phyloP scores from a whole-genome alignment of 805 yeast species.

The Yarrowia sp. region DNA sequence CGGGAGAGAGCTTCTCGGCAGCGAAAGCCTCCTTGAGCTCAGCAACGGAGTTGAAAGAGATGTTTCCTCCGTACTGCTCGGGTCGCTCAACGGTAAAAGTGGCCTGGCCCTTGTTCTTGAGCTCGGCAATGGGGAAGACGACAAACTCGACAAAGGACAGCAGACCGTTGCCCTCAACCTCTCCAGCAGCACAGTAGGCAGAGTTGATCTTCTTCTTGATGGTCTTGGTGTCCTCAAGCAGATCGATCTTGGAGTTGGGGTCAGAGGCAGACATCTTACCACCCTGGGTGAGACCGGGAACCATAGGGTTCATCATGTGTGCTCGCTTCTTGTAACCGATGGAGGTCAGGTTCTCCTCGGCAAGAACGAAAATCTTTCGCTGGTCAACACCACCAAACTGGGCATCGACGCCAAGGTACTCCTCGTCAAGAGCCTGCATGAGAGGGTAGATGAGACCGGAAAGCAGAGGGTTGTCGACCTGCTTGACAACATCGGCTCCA shows the following conservation, averaged over 20 bases:
- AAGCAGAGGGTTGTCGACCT: constrained; percentile 88
- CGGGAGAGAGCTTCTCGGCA: constrained; percentile 77
- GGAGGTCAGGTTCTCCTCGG: constrained; percentile 86
- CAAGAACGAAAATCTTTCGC: constrained; percentile 93
- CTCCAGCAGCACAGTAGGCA: constrained; percentile 96
- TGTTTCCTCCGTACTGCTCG: constrained; percentile 94
- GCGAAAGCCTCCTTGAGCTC: constrained; percentile 70
- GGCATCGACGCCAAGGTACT: constrained; percentile 80
- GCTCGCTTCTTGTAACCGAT: constrained; percentile 96
- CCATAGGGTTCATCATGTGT: constrained; percentile 98
- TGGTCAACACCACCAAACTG: constrained; percentile 99
- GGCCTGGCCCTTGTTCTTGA: constrained; percentile 56
- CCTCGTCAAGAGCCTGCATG: constrained; percentile 98
- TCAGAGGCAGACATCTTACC: constrained; percentile 98
- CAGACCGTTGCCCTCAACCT: constrained; percentile 85
- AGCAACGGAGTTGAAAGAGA: constrained; percentile 65
- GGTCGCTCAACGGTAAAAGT: constrained; percentile 81
- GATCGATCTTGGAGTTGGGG: constrained; percentile 94
- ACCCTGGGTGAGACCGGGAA: constrained; percentile 95
- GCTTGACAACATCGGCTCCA: constrained; percentile 99
- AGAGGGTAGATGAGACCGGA: constrained; percentile 94
- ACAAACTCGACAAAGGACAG: constrained; percentile 83
- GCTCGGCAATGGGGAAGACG: constrained; percentile 78
- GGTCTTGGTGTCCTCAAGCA: constrained; percentile 81
- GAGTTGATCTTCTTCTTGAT: constrained; percentile 87